Base-by-base conservation (phyloP, 148 eudicot species). In the Fagopyrum homotropicum region DNA sequence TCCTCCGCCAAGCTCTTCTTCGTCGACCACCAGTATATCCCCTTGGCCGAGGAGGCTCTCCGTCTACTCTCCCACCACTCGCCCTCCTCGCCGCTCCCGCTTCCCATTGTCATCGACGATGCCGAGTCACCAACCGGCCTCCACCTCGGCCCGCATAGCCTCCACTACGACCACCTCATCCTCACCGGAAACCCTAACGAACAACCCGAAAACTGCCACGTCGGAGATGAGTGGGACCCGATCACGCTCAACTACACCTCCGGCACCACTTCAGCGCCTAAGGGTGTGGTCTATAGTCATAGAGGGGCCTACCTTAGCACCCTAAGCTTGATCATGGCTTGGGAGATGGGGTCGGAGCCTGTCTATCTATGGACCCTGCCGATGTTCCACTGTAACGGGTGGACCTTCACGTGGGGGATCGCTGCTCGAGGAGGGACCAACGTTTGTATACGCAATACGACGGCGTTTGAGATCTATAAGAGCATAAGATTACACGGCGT, bases 301-400 rank as follows among this genome's bases (percentile, higher is more conserved):
- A 79, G 98, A 17, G 98, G 98, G 5, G 97, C 97, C 1, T 93
- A 85, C 77, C 76, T 93, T 54, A 91, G 90, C 79, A 91, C 97
- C 1, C 73, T 93, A 19, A 89, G 95, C 74, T 43, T 93, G 79
- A 79, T 91, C 45, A 61, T 89, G 17, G 95, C 88, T 0, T 93
- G 95, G 97, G 91, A 87, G 74, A 93, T 93, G 98, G 86, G 86
- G 44, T 86, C 79, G 4, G 93, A 80, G 68, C 91, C 98, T 2
- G 88, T 93, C 1, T 93, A 89, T 44, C 49, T 93, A 11, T 93
- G 98, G 98, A 84, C 97, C 9, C 88, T 93, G 8, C 97, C 98
- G 7, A 93, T 93, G 98, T 93, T 93, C 79, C 98, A 93, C 52
- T 93, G 98, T 77, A 93, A 93, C n/a, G 98, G 98, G 9, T 93